Evolutionary conservation across 208 protist genomes (phyloP).

Genomic region (Leishmania martiniquensis): DNA sequence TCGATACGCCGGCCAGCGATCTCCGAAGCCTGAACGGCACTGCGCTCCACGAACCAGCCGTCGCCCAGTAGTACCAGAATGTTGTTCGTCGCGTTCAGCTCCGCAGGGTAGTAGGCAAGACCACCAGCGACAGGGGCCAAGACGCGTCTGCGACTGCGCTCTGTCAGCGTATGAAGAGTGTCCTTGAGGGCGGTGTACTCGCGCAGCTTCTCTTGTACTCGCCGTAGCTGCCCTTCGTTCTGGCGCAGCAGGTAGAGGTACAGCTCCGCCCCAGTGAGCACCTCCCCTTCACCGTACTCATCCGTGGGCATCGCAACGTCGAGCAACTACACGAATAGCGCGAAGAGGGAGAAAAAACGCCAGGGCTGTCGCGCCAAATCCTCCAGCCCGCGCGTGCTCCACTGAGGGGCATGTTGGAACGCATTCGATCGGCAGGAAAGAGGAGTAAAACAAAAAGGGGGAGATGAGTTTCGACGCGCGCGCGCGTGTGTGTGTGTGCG

Average conservation of each 20-base stretch:
- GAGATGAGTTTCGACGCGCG: neutral
- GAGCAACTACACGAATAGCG: neutral
- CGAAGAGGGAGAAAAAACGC: neutral
- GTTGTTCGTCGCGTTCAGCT: constrained; percentile 80
- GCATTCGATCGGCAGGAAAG: neutral
- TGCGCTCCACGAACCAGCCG: constrained; percentile 89
- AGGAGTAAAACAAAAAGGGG: neutral
- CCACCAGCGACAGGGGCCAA: constrained; percentile 83
- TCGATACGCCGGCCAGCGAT: constrained; percentile 68
- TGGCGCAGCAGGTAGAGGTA: constrained; percentile 59
- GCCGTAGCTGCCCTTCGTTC: constrained; percentile 52
- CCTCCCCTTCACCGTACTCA: constrained; percentile 44
- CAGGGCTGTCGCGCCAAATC: neutral
- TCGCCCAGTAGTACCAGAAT: constrained; percentile 90
- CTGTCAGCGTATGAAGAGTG: constrained; percentile 57
- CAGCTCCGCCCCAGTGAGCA: constrained; percentile 73
- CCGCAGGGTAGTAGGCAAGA: constrained; percentile 81
- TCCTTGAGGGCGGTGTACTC: constrained; percentile 59
- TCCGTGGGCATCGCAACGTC: constrained; percentile 14
- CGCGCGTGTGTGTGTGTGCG: neutral
- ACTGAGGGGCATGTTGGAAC: neutral
- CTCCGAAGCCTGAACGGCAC: constrained; percentile 69
- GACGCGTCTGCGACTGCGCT: constrained; percentile 54
- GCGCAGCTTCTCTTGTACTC: constrained; percentile 30
- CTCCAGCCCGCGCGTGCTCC: neutral